These are phyloP conservation scores for Solanum infundibuliforme DNA, from an alignment of 257 asterid species.

Conservation along the genomic window DNA sequence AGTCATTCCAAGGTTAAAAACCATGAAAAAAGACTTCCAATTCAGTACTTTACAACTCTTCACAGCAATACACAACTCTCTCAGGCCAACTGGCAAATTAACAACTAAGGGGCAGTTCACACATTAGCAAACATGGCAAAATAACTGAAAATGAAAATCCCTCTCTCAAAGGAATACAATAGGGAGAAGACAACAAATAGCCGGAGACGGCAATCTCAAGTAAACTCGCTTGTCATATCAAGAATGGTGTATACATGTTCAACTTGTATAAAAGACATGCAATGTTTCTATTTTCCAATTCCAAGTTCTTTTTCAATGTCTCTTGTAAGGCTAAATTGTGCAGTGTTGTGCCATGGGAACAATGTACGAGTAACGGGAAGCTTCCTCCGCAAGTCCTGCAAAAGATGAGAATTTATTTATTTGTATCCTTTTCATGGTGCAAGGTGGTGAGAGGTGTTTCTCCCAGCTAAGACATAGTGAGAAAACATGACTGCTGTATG, in stretches of 20 bases:
- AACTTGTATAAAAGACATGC: background rate
- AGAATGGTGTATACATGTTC: background rate
- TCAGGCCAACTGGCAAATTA: background rate
- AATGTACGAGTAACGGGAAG: conserved; percentile 92
- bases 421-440: background rate
- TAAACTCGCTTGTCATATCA: background rate
- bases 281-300: conserved; percentile 33
- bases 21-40: background rate
- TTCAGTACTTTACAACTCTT: background rate
- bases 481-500: background rate
- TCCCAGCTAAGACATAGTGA: background rate
- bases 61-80: background rate
- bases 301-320: conserved; percentile 76
- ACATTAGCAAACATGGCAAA: background rate
- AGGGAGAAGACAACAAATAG: background rate
- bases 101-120: background rate
- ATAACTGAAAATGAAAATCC: background rate
- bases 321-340: conserved; percentile 79
- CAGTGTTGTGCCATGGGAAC: conserved; percentile 92
- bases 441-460: background rate
- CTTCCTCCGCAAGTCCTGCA: conserved; percentile 93
- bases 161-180: background rate
- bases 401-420: background rate
- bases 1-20: background rate
- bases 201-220: background rate